These are phyloP conservation scores for Cladophialophora carrionii DNA, from an alignment of 2,329 filamentous ascomycete species.

Conservation along the genomic window DNA sequence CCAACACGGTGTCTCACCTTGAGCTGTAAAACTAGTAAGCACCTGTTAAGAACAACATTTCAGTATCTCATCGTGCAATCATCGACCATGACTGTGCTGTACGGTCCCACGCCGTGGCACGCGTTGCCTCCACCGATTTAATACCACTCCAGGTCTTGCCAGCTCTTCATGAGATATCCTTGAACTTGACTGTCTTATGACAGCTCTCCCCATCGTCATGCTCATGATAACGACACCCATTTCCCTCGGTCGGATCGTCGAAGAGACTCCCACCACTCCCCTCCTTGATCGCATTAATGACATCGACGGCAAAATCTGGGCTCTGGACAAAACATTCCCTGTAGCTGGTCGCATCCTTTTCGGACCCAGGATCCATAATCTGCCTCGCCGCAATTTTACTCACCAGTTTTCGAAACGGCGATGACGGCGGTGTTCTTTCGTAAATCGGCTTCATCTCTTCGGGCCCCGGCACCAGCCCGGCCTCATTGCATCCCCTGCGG, in stretches of 20 bases:
- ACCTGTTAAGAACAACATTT: too few species aligned
- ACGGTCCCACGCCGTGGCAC: background rate
- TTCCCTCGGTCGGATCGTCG: slow-evolving; percentile 55
- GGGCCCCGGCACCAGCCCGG: slow-evolving; percentile 57
- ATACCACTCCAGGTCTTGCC: background rate
- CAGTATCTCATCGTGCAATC: background rate
- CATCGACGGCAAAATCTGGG: slow-evolving; percentile 57
- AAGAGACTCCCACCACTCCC: slow-evolving; percentile 57
- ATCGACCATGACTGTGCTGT: background rate
- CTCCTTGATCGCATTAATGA: slow-evolving; percentile 56
- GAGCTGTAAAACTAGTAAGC: background rate
- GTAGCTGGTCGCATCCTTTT: slow-evolving; percentile 56
- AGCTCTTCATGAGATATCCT: slow-evolving; percentile 26
- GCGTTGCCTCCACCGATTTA: background rate
- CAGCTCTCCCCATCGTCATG: slow-evolving; percentile 49
- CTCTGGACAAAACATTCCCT: slow-evolving; percentile 55
- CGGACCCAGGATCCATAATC: slow-evolving; percentile 59
- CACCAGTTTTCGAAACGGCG: slow-evolving; percentile 56
- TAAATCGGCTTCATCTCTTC: slow-evolving; percentile 61
- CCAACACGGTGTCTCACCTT: background rate
- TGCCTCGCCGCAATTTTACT: slow-evolving; percentile 59
- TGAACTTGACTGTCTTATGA: slow-evolving; percentile 38
- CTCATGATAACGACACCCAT: slow-evolving; percentile 57
- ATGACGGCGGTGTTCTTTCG: slow-evolving; percentile 49
- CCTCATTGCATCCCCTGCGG: slow-evolving; percentile 54